A percentile compares a stretch with the other conserved stretches of the same genome.
These are phyloP conservation scores for Colletotrichum horii DNA, from an alignment of 2,329 filamentous ascomycete genomes.

Conservation along the genomic window DNA sequence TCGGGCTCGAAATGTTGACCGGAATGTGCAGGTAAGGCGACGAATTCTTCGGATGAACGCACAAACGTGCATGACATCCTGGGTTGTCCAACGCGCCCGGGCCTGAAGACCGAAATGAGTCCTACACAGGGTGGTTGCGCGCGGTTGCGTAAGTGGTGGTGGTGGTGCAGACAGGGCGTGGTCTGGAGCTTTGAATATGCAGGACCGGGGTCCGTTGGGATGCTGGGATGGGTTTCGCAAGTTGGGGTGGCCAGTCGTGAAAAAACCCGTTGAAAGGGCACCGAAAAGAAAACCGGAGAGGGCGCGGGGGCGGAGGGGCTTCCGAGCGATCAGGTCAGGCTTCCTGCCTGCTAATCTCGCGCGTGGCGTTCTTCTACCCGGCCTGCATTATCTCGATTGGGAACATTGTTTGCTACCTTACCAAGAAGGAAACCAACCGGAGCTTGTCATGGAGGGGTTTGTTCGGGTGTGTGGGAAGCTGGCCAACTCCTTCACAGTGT, in stretches of 20 bases:
- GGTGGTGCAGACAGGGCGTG: background rate
- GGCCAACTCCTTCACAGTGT: constrained; percentile 16
- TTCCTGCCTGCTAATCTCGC: background rate
- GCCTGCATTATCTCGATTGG: constrained; percentile 8
- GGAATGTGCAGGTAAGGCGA: background rate
- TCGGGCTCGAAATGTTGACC: background rate
- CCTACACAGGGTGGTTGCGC: background rate
- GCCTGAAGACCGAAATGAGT: background rate
- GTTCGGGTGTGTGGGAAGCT: constrained; percentile 16
- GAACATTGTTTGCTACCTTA: constrained; percentile 13
- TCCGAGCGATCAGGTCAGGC: background rate
- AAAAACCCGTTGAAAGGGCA: background rate
- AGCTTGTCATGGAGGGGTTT: constrained; percentile 16
- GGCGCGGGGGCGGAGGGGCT: background rate
- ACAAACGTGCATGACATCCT: background rate
- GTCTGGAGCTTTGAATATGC: background rate
- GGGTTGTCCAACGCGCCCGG: background rate
- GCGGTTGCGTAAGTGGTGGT: background rate
- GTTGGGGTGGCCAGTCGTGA: background rate
- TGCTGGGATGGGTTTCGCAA: background rate
- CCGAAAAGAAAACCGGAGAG: background rate
- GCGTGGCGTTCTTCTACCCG: background rate
- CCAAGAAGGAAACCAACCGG: constrained; percentile 10
- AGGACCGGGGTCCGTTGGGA: background rate
- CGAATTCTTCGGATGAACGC: background rate